Percentiles rank a stretch among this genome's conserved stretches.
Conservation (phyloP, 441 rosid genomes). For the Sinapis alba region DNA sequence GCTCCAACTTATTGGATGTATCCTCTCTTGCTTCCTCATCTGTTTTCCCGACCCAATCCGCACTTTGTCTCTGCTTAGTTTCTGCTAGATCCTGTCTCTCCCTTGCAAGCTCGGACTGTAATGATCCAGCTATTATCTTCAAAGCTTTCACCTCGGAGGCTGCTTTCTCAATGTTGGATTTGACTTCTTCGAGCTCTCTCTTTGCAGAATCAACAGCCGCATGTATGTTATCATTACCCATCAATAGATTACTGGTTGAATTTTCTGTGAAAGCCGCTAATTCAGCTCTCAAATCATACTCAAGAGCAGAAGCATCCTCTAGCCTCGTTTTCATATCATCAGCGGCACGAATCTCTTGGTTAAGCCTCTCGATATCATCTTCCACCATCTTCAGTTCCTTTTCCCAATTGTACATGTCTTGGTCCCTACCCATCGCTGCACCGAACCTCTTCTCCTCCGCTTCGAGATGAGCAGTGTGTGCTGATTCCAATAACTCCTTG, state of each 20-base stretch:
- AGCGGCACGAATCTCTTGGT: conserved; percentile 65
- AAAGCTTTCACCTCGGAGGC: conserved; percentile 68
- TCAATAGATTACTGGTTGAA: conserved; percentile 34
- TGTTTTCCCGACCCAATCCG: conserved; percentile 50
- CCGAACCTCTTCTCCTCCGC: conserved; percentile 87
- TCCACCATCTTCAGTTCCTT: conserved; percentile 86
- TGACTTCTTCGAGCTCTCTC: conserved; percentile 86
- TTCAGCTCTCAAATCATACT: conserved; percentile 71
- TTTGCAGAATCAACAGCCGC: conserved; percentile 74
- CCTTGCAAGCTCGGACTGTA: conserved; percentile 68
- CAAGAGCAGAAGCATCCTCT: conserved; percentile 62
- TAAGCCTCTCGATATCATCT: conserved; percentile 72
- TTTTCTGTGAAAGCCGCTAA: conserved; percentile 60
- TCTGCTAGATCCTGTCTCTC: conserved; percentile 61
- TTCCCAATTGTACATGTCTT: conserved; percentile 82
- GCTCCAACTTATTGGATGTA: conserved; percentile 68
- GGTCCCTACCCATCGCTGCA: conserved; percentile 82
- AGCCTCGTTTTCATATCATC: conserved; percentile 72
- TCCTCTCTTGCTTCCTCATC: conserved; percentile 65
- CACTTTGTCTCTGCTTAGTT: conserved; percentile 63
- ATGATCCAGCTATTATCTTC: conserved; percentile 68
- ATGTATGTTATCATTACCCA: conserved; percentile 50
- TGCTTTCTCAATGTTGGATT: conserved; percentile 75
- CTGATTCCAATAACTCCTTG: conserved; percentile 77
- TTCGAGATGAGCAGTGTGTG: conserved; percentile 81